Base-by-base conservation (phyloP, 2,329 filamentous ascomycete genomes). In the Paraconiothyrium brasiliense region DNA sequence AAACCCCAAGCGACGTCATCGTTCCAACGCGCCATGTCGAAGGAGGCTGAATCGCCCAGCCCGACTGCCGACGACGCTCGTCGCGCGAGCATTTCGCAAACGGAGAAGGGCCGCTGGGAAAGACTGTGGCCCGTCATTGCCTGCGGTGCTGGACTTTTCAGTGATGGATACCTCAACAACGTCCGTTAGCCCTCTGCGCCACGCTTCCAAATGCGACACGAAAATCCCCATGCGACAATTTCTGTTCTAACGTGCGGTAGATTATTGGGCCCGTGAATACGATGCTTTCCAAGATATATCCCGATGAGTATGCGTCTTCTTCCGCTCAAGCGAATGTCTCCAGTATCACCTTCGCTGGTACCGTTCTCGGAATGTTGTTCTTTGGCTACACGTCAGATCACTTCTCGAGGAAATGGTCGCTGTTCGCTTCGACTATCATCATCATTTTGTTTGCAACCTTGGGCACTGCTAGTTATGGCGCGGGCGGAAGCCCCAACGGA, bases 151-250 rank as follows among this genome's bases (percentile, higher is more conserved):
- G 94, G 94, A 71, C 84, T 97, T 1, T 97, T 97, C 79, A 93
- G 90, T 27, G 94, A 97, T 78, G 94, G 94, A 16, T 97, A 97
- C 78, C 87, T 97, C 75, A 96, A 97, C 80, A 93, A 92, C 72
- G 92, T 93, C 68, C 80, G 70, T 62, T 20, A 48, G 16, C 50
- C 35, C 59, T 35, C 58, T 61, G 58, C 63, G 52, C 55, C 57
- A 57, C 47, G 16, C 3, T 44, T 20, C n/a, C 35, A 16, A 43
- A 57, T 39, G 58, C 56, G 50, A 58, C 50, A 39, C 20, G 27
- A 30, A 4, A 6, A 30, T 30, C 6, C 27, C 27, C 47, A 57
- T 39, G 58, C 56, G 50, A 58, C 50, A 39, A 24, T 32, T 11
- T 34, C 11, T n/a, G 5, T 58, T 59, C 67, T 71, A 58, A 72